phyloP scores from a whole-genome alignment of 306 rosid genomes.

The Lithocarpus polystachyus region DNA sequence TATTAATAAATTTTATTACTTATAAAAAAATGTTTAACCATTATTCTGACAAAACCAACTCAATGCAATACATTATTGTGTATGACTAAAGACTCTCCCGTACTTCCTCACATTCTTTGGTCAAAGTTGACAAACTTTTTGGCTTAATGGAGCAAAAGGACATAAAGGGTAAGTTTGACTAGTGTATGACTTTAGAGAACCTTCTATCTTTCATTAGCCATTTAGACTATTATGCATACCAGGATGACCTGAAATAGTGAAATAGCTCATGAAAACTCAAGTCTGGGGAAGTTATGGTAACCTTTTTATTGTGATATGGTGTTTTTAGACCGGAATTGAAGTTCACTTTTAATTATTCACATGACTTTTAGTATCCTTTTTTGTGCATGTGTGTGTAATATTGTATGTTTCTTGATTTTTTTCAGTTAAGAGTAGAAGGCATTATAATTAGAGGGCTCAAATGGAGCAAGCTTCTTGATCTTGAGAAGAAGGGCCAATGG shows the following conservation, averaged over 20 bases:
- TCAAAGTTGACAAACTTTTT: too few relatives aligned
- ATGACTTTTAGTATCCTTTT: background rate
- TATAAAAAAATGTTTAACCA: too few relatives aligned
- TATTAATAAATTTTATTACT: too few relatives aligned
- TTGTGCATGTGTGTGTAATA: background rate
- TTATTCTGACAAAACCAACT: too few relatives aligned
- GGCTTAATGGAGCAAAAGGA: too few relatives aligned
- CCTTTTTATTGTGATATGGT: background rate
- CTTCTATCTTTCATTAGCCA: too few relatives aligned
- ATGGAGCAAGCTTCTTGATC: conserved; percentile 86
- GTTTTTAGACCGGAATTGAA: background rate
- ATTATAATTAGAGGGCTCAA: conserved; percentile 66
- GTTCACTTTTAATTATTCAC: conserved; percentile 11
- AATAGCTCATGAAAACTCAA: background rate
- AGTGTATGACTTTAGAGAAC: too few relatives aligned
- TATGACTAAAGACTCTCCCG: too few relatives aligned
- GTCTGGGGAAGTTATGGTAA: background rate
- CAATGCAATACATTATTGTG: too few relatives aligned
- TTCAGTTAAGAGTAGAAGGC: conserved; percentile 70
- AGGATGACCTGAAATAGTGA: background rate
- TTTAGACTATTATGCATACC: background rate
- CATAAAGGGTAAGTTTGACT: too few relatives aligned
- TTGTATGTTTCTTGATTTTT: conserved; percentile 20
- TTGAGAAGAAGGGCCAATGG: conserved; percentile 92
- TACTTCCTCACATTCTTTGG: too few relatives aligned